These are phyloP conservation scores for Podaxis sp. DNA, from an alignment of 768 basidiomycete species.

Conservation along the genomic window DNA sequence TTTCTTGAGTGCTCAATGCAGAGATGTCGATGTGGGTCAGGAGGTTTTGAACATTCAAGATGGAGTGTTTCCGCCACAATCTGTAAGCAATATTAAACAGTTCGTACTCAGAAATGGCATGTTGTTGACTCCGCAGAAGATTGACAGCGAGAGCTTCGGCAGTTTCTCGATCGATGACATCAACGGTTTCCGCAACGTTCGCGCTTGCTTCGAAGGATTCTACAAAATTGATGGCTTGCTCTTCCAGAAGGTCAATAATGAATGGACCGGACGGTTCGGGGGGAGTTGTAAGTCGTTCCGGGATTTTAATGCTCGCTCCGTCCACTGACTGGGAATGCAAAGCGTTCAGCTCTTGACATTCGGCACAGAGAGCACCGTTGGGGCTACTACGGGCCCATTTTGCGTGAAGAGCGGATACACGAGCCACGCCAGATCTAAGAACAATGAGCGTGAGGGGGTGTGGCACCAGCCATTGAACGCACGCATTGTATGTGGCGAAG, in stretches of 20 bases:
- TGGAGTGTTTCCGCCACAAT: slow-evolving; percentile 40
- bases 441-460: neutral
- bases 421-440: slow-evolving; percentile 53
- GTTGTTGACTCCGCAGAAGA: slow-evolving; percentile 49
- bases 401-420: slow-evolving; percentile 52
- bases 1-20: slow-evolving; percentile 51
- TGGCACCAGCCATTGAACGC: slow-evolving; percentile 16
- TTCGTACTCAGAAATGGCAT: slow-evolving; percentile 60
- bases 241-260: slow-evolving; percentile 52
- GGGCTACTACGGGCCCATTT: slow-evolving; percentile 59
- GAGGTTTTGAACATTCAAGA: slow-evolving; percentile 42
- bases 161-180: slow-evolving; percentile 29
- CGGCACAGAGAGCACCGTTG: slow-evolving; percentile 54
- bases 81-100: slow-evolving; percentile 49
- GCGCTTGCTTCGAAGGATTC: slow-evolving; percentile 34
- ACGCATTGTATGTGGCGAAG: slow-evolving; percentile 67
- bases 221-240: slow-evolving; percentile 45
- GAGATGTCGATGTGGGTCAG: slow-evolving; percentile 54
- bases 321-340: slow-evolving; percentile 71
- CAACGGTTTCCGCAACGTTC: slow-evolving; percentile 22
- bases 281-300: slow-evolving; percentile 50
- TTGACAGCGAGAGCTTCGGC: slow-evolving; percentile 40
- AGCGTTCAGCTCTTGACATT: slow-evolving; percentile 73
- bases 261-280: slow-evolving; percentile 44
- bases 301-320: slow-evolving; percentile 59